Base-by-base conservation (phyloP, 805 yeast genomes). In the Pichia membranifaciens region DNA sequence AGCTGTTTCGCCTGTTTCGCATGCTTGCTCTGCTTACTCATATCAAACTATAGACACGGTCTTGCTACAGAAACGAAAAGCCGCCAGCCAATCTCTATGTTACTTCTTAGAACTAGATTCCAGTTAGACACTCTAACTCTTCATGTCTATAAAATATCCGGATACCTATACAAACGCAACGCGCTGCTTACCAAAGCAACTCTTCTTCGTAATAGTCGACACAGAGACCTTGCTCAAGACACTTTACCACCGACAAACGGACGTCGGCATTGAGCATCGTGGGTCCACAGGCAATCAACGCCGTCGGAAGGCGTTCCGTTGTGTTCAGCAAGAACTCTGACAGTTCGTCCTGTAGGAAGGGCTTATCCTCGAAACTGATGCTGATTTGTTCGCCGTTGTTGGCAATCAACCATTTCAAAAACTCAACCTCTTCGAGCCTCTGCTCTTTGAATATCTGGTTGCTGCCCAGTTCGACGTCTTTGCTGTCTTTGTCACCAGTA, bases 151-250 rank as follows among this genome's bases (percentile, higher is more conserved):
- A 25, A n/a, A n/a, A n/a, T n/a, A n/a, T n/a, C 33, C 33, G 15
- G 33, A 29, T n/a, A 6, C 36, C 20, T 8, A 15, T 33, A 33
- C 36, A 33, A 17, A 33, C 36, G 8, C 13, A 23, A 38, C 9
- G 31, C 29, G 18, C 28, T 29, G 18, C 39, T 45, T 42, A 66
- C 72, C 71, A 68, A 28, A 66, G 52, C 32, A 68, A 51, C 45
- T 68, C 70, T 49, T 68, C 69, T 44, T 68, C 72, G 50, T 60
- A 66, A 41, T 66, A 67, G 46, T 68, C 71, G 35, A 67, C 60
- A 45, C 56, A 58, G 38, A 52, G 53, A 10, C 58, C 49, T 3
- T 50, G 50, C 38, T 54, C 56, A 22, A 67, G 52, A 43, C 67
- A 59, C 41, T 56, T 51, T 1, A 64, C 63, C 16, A 65, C 61